Percentiles rank a stretch among this genome's conserved stretches.
These are phyloP conservation scores for Wakefieldia striispora DNA, from an alignment of 768 basidiomycete genomes.

Conservation along the genomic window DNA sequence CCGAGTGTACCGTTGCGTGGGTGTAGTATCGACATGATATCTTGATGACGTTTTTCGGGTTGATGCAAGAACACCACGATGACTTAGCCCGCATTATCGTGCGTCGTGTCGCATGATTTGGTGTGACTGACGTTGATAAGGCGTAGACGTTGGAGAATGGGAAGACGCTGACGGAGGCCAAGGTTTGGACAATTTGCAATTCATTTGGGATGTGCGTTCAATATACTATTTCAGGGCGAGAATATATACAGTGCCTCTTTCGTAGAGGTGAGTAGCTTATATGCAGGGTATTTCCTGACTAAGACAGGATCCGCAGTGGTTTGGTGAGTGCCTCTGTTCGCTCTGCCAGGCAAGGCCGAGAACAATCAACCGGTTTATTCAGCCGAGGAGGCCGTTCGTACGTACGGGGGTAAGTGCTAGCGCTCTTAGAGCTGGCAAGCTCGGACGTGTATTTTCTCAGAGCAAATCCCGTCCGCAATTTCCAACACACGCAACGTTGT, in stretches of 20 bases:
- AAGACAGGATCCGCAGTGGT: conserved; percentile 56
- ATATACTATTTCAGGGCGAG: conserved; percentile 55
- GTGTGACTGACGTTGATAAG: conserved; percentile 7
- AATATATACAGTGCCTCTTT: conserved; percentile 83
- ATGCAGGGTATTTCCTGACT: neutral
- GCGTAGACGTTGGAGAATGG: conserved; percentile 91
- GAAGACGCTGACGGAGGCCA: conserved; percentile 81
- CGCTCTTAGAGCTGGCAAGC: neutral
- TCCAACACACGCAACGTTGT: conserved; percentile 76
- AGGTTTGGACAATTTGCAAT: conserved; percentile 43
- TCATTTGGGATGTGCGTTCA: neutral
- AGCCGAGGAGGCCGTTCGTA: conserved; percentile 92
- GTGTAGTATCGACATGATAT: conserved; percentile 76
- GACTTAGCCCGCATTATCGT: conserved; percentile 88
- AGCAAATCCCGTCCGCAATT: conserved; percentile 78
- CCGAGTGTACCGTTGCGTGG: neutral
- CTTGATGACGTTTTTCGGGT: conserved; percentile 69
- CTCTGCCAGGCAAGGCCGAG: neutral
- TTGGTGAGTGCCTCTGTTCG: conserved; percentile 46
- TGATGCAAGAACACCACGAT: conserved; percentile 83
- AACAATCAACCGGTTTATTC: conserved; percentile 11
- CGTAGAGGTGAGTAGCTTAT: conserved; percentile 56
- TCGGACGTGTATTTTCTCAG: conserved; percentile 36
- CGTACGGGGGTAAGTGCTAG: conserved; percentile 70
- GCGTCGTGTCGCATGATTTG: conserved; percentile 26